Conservation (phyloP, 2,329 filamentous ascomycete genomes). For the Lomentospora prolificans region DNA sequence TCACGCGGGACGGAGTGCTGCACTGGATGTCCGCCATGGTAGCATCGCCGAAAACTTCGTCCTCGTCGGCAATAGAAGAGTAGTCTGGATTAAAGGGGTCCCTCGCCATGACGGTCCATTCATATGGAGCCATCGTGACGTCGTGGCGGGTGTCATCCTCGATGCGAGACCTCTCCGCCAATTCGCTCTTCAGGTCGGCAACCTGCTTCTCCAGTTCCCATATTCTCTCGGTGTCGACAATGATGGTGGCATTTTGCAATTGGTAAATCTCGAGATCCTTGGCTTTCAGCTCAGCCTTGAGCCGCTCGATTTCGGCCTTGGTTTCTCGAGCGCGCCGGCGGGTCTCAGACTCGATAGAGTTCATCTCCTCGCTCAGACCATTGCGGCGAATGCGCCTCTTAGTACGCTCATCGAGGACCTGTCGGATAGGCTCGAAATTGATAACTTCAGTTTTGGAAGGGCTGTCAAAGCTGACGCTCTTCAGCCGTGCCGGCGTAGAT, state of each 20-base stretch:
- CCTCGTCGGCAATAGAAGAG: slow-evolving; percentile 19
- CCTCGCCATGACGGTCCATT: slow-evolving; percentile 42
- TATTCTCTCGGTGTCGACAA: slow-evolving; percentile 36
- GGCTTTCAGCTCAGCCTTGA: slow-evolving; percentile 37
- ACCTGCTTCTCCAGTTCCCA: slow-evolving; percentile 32
- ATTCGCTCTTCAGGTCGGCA: slow-evolving; percentile 23
- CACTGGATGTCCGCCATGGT: slow-evolving; percentile 40
- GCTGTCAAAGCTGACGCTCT: neutral
- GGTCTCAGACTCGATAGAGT: slow-evolving; percentile 38
- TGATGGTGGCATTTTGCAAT: slow-evolving; percentile 38
- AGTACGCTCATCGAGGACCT: slow-evolving; percentile 46
- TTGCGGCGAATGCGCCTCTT: slow-evolving; percentile 47
- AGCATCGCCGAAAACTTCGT: slow-evolving; percentile 34
- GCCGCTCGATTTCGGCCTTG: slow-evolving; percentile 35
- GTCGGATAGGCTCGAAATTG: slow-evolving; percentile 39
- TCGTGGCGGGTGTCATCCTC: slow-evolving; percentile 12
- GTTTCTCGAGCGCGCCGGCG: slow-evolving; percentile 27
- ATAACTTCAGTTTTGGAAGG: slow-evolving; percentile 20
- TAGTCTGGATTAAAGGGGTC: slow-evolving; percentile 35
- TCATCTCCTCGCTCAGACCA: slow-evolving; percentile 49
- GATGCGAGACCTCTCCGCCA: slow-evolving; percentile 14
- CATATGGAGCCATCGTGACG: slow-evolving; percentile 15
- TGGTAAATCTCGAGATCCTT: slow-evolving; percentile 44
- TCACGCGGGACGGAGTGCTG: slow-evolving; percentile 37
- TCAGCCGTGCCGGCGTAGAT: slow-evolving; percentile 27